phyloP scores from a whole-genome alignment of 805 yeast genomes.

The Zygosaccharomyces gambellarensis region DNA sequence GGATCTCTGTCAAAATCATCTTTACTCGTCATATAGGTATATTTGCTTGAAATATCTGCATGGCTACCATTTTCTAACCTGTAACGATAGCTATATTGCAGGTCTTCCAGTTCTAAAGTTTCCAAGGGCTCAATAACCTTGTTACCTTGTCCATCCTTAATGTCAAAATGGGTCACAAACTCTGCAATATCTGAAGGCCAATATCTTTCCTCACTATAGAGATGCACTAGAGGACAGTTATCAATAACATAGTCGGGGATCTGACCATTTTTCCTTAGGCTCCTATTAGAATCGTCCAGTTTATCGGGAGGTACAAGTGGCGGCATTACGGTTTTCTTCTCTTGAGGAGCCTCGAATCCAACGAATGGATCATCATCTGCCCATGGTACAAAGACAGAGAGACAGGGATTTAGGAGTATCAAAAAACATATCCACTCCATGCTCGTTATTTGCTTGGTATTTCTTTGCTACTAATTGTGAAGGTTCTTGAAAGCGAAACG shows the following conservation, averaged over 20 bases:
- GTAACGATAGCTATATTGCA: slow-evolving; percentile 11
- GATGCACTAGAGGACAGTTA: slow-evolving; percentile 71
- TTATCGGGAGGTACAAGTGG: slow-evolving; percentile 29
- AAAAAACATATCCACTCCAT: neutral
- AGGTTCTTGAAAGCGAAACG: neutral
- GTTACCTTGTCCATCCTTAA: slow-evolving; percentile 49
- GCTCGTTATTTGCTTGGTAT: neutral
- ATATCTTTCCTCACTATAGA: slow-evolving; percentile 85
- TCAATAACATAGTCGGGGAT: slow-evolving; percentile 62
- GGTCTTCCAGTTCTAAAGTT: slow-evolving; percentile 25
- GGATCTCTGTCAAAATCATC: slow-evolving; percentile 71
- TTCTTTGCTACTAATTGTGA: neutral
- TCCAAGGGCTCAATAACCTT: slow-evolving; percentile 25
- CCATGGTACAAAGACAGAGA: slow-evolving; percentile 16
- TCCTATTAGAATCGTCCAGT: slow-evolving; percentile 26
- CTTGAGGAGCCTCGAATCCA: slow-evolving; percentile 4
- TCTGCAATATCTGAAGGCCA: slow-evolving; percentile 76
- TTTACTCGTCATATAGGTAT: slow-evolving; percentile 57
- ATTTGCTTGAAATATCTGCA: slow-evolving; percentile 24
- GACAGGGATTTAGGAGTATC: neutral
- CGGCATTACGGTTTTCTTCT: slow-evolving; percentile 11
- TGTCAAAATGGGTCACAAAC: slow-evolving; percentile 61
- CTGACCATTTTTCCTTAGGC: slow-evolving; percentile 31
- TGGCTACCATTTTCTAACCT: slow-evolving; percentile 15
- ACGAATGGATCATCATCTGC: slow-evolving; percentile 20